Base-by-base conservation (phyloP, 352 stramenopile species). In the Elongisporangium anandrum region DNA sequence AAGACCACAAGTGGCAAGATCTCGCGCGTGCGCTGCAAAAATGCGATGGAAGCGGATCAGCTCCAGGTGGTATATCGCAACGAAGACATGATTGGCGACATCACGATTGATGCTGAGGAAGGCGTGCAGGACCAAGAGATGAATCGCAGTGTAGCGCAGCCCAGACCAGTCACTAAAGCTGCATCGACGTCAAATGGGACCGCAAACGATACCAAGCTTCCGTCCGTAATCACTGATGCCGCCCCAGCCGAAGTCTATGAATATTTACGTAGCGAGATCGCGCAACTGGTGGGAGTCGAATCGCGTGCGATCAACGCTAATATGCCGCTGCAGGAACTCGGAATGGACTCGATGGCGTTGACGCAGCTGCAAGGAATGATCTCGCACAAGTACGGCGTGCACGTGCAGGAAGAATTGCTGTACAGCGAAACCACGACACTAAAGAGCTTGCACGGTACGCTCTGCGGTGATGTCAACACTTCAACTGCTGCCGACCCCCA, bases 1-100 rank as follows among this genome's bases (percentile, higher is more conserved):
- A 99, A 99, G 74, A 99, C 97, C 2, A 99, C 94, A 15, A 99
- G 95, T 66, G 97, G 97, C 9, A 99, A 99, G 72, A 99, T 99
- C 69, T 96, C 94, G 21, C 87, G 97, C 59, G 77, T 82, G n/a
- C 93, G 89, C 50, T 94, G 88, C 64, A 89, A 82, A 60, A 76
- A 77, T 65, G 81, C 79, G 20, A 62, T 95, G 3, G 67, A 81
- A 39, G 65, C 82, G 1, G 83, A 91, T 23, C 68, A 70, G 19
- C 65, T 94, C 16, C 66, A 79, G 6, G 79, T 87, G 54, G 56
- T 94, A 8, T 92, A 93, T 56, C 81, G 81, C 24, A 92, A 92
- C 50, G 83, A 92, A 52, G 83, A 92, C 53, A 87, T 92, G 58
- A 87, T 90, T 64, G 66, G 61, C 8, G 77, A 84, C 8, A 65